Evolutionary conservation across 305 asterid species (phyloP), one percentile per base, ranked within the genome.

Genomic region (Rubia balearica): DNA sequence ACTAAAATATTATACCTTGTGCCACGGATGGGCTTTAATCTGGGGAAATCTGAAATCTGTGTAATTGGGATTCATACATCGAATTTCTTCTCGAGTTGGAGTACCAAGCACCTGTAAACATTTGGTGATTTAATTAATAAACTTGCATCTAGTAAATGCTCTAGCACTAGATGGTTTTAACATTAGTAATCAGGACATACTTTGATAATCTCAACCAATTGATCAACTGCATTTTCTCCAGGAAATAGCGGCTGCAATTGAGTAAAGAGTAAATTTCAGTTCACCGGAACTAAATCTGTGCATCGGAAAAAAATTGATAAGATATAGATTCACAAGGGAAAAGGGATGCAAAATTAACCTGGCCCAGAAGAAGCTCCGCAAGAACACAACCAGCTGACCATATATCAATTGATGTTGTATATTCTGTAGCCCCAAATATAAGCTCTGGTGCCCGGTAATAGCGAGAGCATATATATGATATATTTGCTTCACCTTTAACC

Each of bases 201-300:
- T 92, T 91, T 91, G 87, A 93, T 93, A 70, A 93, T 93, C 89
- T 91, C 97, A 45, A 93, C 98, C 73, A 93, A 95, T 81, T 93
- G 98, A 82, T 91, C 98, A 5, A 93, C 98, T 13, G 97, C 97
- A 87, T 88, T 93, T 83, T 91, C 98, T 77, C 98, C 98, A 8
- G 98, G 98, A 83, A 93, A 93, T 69, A 94, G 84, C 22, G 96
- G 97, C 98, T 94, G 96, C 61, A 67, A 71, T 33, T 62, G 63
- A 77, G 70, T 61, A 71, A 51, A 27, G 74, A 57, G 30, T 27
- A 24, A 64, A 8, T 38, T 73, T 40, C 60, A 78, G 46, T 41
- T 21, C 66, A 56, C 60, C 56, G 22, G 45, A 60, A 65, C 12
- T 67, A 55, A 38, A 71, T n/a, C 22, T 14, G 11, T 49, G 33